These are phyloP conservation scores for Acanthamoeba lenticulata DNA, from an alignment of 208 protist genomes.

Conservation along the genomic window DNA sequence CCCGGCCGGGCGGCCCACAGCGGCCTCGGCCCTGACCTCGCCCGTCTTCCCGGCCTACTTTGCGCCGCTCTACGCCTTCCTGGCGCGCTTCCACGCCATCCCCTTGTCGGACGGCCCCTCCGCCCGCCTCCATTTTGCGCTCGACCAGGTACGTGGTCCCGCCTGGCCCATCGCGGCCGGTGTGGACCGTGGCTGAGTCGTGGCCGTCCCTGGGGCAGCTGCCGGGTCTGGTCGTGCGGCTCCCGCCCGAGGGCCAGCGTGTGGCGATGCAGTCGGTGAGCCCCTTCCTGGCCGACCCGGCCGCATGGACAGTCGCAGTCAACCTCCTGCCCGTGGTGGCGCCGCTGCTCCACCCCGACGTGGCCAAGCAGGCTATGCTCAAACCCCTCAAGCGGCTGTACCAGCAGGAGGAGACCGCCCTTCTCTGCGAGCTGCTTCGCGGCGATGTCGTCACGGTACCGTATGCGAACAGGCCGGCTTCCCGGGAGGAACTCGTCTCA, in stretches of 20 bases:
- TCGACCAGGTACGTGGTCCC: not conserved
- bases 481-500: no score
- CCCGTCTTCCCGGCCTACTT: slow-evolving; percentile 25
- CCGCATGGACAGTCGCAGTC: not conserved
- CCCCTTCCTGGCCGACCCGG: not conserved
- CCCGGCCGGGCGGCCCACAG: not conserved
- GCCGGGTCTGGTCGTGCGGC: not conserved
- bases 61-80: not conserved
- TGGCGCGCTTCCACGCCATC: not conserved
- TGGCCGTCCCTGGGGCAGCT: no score
- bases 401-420: not conserved
- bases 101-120: not conserved
- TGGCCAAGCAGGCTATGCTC: not conserved
- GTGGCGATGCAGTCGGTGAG: not conserved
- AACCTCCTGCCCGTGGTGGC: not conserved
- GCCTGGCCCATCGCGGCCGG: not conserved
- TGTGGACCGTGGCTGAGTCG: no score
- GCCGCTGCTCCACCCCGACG: not conserved
- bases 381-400: slow-evolving; percentile 24
- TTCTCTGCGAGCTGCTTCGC: not conserved
- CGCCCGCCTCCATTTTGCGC: not conserved
- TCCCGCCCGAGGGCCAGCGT: slow-evolving; percentile 1
- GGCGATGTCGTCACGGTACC: not conserved
- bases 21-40: not conserved
- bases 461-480: no score